Evolutionary conservation across 2,329 filamentous ascomycete genomes (phyloP), one percentile per base, ranked within the genome.

Genomic region (Penicillium sp.): DNA sequence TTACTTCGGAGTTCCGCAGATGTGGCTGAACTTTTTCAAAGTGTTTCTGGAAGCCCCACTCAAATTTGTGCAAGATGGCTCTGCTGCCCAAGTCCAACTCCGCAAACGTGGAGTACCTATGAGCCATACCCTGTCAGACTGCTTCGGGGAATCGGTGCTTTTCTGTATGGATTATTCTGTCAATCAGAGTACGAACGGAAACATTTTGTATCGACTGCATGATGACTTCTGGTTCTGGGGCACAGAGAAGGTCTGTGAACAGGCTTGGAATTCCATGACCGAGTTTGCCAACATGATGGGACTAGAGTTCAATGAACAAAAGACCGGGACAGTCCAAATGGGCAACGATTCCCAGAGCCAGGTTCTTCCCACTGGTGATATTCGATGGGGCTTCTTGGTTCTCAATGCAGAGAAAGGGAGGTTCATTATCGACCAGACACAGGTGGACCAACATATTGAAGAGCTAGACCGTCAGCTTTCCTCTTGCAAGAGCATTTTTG

Each of bases 141-240:
- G 83, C 7, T 80, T 87, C 47, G 81, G 83, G 0, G 86, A 89
- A 63, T 69, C 76, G 0, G 71, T 85, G 0, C 69, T 89, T 0
- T 88, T 88, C 61, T 84, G 82, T 52, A 79, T 88, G 58, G 86
- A 88, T 61, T 84, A 84, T 60, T 77, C 84, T 0, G 78, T 88
- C 49, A 88, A 87, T 50, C 78, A 82, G 52, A 69, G 73, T 1
- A 84, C 84, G 0, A 55, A 72, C 5, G 84, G 84, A 0, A 70
- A 73, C 1, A 73, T 77, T n/a, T 67, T 88, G 9, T 85, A 85
- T 64, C 81, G 86, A 10, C 73, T 87, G 30, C 80, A 86, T 45
- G 85, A 87, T 55, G 84, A 88, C 56, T 75, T 87, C 45, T 88
- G 84, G 85, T 84, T 87, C 63, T 88, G 84, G 84, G 78, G 80